Percentiles rank a stretch among this genome's conserved stretches.
phyloP scores from a whole-genome alignment of 805 yeast genomes.

The Wickerhamomyces queroliae region DNA sequence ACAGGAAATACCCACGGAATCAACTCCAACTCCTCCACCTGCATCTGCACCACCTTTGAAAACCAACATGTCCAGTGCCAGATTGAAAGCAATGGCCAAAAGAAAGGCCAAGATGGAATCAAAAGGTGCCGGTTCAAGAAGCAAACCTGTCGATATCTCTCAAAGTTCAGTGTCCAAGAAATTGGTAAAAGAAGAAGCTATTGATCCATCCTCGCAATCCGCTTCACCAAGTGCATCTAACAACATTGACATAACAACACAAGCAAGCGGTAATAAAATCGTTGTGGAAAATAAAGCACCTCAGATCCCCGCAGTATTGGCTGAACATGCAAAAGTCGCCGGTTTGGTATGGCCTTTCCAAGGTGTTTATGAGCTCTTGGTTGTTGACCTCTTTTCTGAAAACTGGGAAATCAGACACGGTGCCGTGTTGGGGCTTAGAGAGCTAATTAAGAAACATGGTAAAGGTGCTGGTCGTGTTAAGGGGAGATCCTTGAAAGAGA shows the following conservation, averaged over 20 bases:
- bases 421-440: slow-evolving; percentile 87
- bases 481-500: slow-evolving; percentile 56
- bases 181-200: slow-evolving; percentile 30
- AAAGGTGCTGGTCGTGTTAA: slow-evolving; percentile 76
- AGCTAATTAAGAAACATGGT: slow-evolving; percentile 78
- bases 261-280: slow-evolving; percentile 72
- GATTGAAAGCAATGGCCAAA: slow-evolving; percentile 92
- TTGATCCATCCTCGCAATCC: slow-evolving; percentile 9
- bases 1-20: slow-evolving; percentile 6
- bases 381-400: slow-evolving; percentile 76
- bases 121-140: slow-evolving; percentile 38
- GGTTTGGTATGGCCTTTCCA: slow-evolving; percentile 91
- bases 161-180: slow-evolving; percentile 63
- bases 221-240: slow-evolving; percentile 26
- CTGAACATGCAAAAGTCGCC: slow-evolving; percentile 64
- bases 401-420: slow-evolving; percentile 97
- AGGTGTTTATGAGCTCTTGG: slow-evolving; percentile 78
- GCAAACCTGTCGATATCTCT: slow-evolving; percentile 57
- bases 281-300: slow-evolving; percentile 75
- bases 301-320: slow-evolving; percentile 59
- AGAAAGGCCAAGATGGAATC: slow-evolving; percentile 77
- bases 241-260: slow-evolving; percentile 64
- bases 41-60: slow-evolving; percentile 18
- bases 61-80: slow-evolving; percentile 47
- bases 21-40: slow-evolving; percentile 15